phyloP scores from a whole-genome alignment of 345 rosid genomes.

The Citrus glauca region DNA sequence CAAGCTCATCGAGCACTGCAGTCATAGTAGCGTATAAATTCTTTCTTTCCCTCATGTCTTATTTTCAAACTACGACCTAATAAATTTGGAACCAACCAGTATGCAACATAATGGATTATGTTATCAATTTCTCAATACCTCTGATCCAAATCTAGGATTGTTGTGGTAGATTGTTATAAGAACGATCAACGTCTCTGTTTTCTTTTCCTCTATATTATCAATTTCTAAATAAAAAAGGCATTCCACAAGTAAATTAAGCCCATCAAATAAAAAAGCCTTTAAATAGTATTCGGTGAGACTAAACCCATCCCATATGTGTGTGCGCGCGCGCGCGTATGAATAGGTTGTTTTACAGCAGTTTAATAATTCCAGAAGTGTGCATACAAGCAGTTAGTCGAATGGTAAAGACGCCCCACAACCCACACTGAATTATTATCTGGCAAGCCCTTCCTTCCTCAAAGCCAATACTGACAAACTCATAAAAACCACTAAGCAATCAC shows the following conservation, averaged over 20 bases:
- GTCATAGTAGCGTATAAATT: neutral
- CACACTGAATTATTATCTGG: neutral
- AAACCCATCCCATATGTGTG: neutral
- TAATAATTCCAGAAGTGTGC: neutral
- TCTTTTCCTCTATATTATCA: neutral
- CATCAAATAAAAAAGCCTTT: neutral
- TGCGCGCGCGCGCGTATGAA: rapidly evolving
- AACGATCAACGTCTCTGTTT: neutral
- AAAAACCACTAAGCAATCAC: neutral
- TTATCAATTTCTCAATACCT: neutral
- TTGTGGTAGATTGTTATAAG: neutral
- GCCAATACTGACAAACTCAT: slow-evolving; percentile 9
- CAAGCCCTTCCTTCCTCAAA: neutral
- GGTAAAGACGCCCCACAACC: neutral
- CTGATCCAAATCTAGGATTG: neutral
- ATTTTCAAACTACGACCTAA: neutral
- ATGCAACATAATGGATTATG: neutral
- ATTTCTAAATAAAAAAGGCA: neutral
- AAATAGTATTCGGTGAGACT: neutral
- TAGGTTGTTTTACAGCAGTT: neutral
- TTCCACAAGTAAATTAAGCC: neutral
- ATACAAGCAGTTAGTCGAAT: neutral
- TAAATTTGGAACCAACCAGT: neutral
- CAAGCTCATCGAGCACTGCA: neutral
- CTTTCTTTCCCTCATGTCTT: neutral